phyloP scores from a whole-genome alignment of 1,139 yeast genomes.

The Hyphopichia pseudoburtonii region DNA sequence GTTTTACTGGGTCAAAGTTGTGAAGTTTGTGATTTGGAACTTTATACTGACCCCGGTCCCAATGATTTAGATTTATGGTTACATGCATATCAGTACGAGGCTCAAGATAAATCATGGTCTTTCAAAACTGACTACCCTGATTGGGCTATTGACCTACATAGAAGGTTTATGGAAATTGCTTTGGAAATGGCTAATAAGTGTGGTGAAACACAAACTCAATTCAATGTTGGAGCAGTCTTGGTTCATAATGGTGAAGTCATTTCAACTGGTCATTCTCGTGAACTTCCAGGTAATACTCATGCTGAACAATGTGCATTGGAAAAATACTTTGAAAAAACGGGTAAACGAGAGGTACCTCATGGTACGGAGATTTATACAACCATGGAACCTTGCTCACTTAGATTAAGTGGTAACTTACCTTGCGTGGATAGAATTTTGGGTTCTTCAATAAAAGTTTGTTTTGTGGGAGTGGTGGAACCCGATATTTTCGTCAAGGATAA shows the following conservation, averaged over 20 bases:
- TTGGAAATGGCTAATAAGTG: slow-evolving; percentile 77
- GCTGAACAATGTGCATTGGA: slow-evolving; percentile 95
- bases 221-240: slow-evolving; percentile 89
- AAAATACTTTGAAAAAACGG: slow-evolving; percentile 53
- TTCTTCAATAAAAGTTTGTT: slow-evolving; percentile 64
- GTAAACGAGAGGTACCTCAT: slow-evolving; percentile 52
- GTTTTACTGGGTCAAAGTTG: slow-evolving; percentile 58
- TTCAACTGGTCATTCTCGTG: slow-evolving; percentile 85
- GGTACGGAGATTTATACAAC: slow-evolving; percentile 90
- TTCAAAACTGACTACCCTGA: slow-evolving; percentile 79
- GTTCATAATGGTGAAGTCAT: slow-evolving; percentile 66
- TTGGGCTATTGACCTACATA: slow-evolving; percentile 74
- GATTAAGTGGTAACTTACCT: slow-evolving; percentile 88
- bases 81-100: slow-evolving; percentile 80
- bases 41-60: slow-evolving; percentile 86
- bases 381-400: slow-evolving; percentile 94
- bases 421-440: slow-evolving; percentile 77
- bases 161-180: slow-evolving; percentile 62
- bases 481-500: slow-evolving; percentile 81
- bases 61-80: slow-evolving; percentile 86
- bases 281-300: slow-evolving; percentile 92
- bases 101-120: slow-evolving; percentile 61
- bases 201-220: slow-evolving; percentile 82
- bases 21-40: slow-evolving; percentile 63
- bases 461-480: slow-evolving; percentile 93